phyloP scores from a whole-genome alignment of 495 filamentous ascomycete genomes.

The Penicillium verhagenii region DNA sequence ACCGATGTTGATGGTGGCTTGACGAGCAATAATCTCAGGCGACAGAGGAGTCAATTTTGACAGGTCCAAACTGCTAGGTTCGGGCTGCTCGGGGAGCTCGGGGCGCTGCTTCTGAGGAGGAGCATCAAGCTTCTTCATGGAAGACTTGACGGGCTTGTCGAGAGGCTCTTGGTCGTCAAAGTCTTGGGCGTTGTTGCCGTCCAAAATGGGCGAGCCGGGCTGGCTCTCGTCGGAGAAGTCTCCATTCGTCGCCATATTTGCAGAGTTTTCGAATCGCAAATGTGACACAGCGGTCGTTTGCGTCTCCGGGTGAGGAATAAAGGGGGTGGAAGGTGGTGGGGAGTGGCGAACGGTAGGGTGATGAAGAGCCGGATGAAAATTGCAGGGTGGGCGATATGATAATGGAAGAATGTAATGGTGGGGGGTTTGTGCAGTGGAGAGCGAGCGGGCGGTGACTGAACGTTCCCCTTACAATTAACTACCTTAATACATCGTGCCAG shows the following conservation, averaged over 20 bases:
- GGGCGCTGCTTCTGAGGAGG: constrained; percentile 51
- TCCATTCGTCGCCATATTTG: constrained; percentile 64
- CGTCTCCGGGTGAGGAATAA: constrained; percentile 5
- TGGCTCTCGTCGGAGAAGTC: constrained; percentile 61
- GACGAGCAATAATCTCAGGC: constrained; percentile 92
- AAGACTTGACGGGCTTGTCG: constrained; percentile 60
- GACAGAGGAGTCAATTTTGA: constrained; percentile 76
- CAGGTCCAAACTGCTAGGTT: constrained; percentile 81
- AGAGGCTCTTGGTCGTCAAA: constrained; percentile 53
- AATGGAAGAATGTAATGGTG: constrained; percentile 34
- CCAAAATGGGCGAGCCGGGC: constrained; percentile 58
- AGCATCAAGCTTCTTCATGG: constrained; percentile 61
- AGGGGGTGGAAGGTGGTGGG: constrained; percentile 12
- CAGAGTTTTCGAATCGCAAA: constrained; percentile 20
- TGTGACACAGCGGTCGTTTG: neutral
- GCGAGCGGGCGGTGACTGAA: constrained; percentile 39
- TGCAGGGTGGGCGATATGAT: constrained; percentile 47
- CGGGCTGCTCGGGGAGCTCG: constrained; percentile 82
- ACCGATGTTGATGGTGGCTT: constrained; percentile 97
- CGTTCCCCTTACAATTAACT: constrained; percentile 6
- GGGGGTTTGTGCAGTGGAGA: constrained; percentile 49
- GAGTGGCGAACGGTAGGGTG: constrained; percentile 20
- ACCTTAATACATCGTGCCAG: neutral
- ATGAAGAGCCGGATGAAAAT: constrained; percentile 38
- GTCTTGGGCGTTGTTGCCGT: constrained; percentile 51